Evolutionary conservation across 495 filamentous ascomycete species (phyloP).

Genomic region (Parachaetomium inaequale): DNA sequence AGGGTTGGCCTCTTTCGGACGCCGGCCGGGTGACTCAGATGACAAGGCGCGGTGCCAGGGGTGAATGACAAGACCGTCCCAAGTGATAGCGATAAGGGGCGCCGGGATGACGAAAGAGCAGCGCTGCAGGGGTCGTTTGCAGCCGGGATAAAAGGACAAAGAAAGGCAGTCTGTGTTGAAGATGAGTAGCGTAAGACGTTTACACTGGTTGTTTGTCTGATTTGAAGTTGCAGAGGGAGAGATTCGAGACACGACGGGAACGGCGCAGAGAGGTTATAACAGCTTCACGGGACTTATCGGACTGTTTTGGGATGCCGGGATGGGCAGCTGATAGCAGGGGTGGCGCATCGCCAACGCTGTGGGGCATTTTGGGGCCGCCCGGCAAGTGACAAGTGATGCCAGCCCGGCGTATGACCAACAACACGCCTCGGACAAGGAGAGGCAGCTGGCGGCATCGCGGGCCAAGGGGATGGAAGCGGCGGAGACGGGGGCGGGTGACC

Average conservation of each 20-base stretch:
- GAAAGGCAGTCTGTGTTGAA: neutral
- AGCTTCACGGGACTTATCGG: slow-evolving; percentile 18
- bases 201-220: neutral
- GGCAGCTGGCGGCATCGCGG: slow-evolving; percentile 1
- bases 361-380: no score
- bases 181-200: neutral
- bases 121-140: slow-evolving; percentile 5
- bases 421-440: neutral
- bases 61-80: slow-evolving; percentile 1
- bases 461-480: slow-evolving; percentile 4
- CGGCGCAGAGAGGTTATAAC: slow-evolving; percentile 10
- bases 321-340: slow-evolving; percentile 16
- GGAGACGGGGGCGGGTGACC: slow-evolving; percentile 10
- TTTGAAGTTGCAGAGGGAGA: neutral
- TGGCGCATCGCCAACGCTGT: slow-evolving; percentile 8
- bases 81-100: slow-evolving; percentile 13
- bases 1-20: slow-evolving; percentile 10
- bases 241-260: neutral
- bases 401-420: slow-evolving; percentile 11
- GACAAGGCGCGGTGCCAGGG: slow-evolving; percentile 8
- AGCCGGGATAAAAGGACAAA: neutral
- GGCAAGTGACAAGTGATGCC: slow-evolving; percentile 17
- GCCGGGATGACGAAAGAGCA: slow-evolving; percentile 14
- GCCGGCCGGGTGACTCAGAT: slow-evolving; percentile 24
- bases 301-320: slow-evolving; percentile 8